phyloP scores from a whole-genome alignment of 2,329 filamentous ascomycete species.

The Ceratocystis alfenasii region DNA sequence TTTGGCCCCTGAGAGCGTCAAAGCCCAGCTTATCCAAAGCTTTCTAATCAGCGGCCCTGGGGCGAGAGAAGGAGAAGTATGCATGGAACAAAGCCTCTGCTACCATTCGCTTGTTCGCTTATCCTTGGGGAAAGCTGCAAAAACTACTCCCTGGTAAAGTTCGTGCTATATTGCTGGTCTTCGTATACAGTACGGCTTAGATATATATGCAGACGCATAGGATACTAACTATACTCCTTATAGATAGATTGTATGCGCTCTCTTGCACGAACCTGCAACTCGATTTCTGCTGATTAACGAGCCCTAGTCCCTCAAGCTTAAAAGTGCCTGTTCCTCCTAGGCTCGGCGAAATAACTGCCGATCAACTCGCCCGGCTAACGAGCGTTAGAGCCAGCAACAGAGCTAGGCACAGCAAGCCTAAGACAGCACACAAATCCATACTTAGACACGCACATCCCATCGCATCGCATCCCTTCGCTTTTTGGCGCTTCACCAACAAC shows the following conservation, averaged over 20 bases:
- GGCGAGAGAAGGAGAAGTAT: not conserved
- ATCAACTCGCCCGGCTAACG: not conserved
- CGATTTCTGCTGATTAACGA: not conserved
- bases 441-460: no score
- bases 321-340: not conserved
- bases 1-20: conserved; percentile 3
- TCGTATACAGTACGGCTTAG: not conserved
- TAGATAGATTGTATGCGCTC: no score
- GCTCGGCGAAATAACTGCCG: not conserved
- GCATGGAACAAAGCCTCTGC: conserved; percentile 1
- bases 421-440: not conserved
- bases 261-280: no score
- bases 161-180: not conserved
- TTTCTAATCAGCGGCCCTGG: conserved; percentile 4
- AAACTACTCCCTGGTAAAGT: not conserved
- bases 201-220: not conserved
- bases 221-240: no score
- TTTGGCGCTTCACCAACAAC: not conserved
- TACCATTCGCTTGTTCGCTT: not conserved
- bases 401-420: not conserved
- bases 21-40: conserved; percentile 8
- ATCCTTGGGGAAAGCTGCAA: not conserved
- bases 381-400: no score
- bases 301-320: not conserved
- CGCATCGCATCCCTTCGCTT: not conserved